A percentile compares a stretch with the other conserved stretches of the same genome.
Evolutionary conservation across 331 rosid genomes (phyloP).

Genomic region (Ulmus americana): DNA sequence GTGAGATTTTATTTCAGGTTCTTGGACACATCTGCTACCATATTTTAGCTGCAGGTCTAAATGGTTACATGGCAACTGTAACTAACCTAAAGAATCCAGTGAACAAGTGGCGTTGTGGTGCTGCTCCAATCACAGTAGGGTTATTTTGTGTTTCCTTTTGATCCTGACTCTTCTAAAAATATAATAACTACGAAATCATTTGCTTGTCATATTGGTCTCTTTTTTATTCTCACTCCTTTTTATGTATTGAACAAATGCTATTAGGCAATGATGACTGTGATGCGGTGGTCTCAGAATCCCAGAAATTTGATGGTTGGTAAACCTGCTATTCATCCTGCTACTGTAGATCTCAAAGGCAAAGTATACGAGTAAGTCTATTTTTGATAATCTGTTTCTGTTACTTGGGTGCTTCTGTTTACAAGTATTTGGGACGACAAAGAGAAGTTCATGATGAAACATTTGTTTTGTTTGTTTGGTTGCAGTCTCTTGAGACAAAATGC

Average conservation of each 20-base stretch:
- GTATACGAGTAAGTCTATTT: conserved; percentile 71
- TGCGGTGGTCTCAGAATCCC: conserved; percentile 86
- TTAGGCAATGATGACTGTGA: conserved; percentile 93
- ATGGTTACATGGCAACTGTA: conserved; percentile 90
- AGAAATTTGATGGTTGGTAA: conserved; percentile 71
- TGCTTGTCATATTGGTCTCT: not conserved
- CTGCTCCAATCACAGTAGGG: conserved; percentile 76
- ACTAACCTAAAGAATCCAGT: conserved; percentile 84
- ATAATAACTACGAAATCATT: not conserved
- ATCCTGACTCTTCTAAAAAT: not conserved
- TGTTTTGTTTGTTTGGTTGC: conserved; percentile 30
- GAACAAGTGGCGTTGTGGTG: conserved; percentile 90
- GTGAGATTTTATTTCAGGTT: conserved; percentile 46
- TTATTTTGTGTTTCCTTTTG: conserved; percentile 8
- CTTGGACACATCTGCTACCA: conserved; percentile 92
- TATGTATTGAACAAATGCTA: conserved; percentile 13
- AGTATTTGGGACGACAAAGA: not conserved
- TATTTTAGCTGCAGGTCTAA: conserved; percentile 80
- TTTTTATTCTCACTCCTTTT: conserved; percentile 18
- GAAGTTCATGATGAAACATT: not conserved
- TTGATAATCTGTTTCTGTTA: not conserved
- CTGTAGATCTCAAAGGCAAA: conserved; percentile 94
- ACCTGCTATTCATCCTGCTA: conserved; percentile 92
- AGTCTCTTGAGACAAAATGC: conserved; percentile 73
- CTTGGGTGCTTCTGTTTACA: not conserved